A percentile compares a stretch with the other conserved stretches of the same genome.
phyloP scores from a whole-genome alignment of 1,284 basidiomycete species.

The Testicularia cyperi region DNA sequence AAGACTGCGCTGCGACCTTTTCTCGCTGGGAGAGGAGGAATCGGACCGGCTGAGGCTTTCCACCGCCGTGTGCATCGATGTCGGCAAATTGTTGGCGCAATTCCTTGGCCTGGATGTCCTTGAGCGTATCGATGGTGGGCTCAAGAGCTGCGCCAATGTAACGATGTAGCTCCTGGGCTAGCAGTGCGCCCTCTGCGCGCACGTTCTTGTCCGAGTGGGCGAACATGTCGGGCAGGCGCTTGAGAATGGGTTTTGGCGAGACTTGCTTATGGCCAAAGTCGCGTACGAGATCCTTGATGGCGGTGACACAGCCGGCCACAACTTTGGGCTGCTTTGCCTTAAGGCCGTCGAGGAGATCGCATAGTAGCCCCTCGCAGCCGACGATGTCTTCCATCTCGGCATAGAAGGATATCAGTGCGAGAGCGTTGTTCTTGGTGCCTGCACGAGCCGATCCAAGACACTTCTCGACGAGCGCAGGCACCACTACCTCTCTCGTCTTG shows the following conservation, averaged over 20 bases:
- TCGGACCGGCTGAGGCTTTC: constrained; percentile 77
- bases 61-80: constrained; percentile 79
- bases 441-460: constrained; percentile 82
- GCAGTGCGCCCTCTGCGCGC: constrained; percentile 80
- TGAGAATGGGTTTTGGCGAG: constrained; percentile 75
- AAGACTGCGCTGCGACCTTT: constrained; percentile 11
- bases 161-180: constrained; percentile 79
- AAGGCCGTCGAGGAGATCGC: constrained; percentile 79
- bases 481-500: constrained; percentile 72
- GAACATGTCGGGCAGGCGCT: constrained; percentile 87
- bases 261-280: constrained; percentile 78
- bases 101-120: constrained; percentile 97
- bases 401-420: constrained; percentile 84
- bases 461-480: constrained; percentile 92
- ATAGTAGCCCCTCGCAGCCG: constrained; percentile 79
- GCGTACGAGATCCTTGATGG: constrained; percentile 74
- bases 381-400: constrained; percentile 83
- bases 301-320: constrained; percentile 77
- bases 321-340: constrained; percentile 92
- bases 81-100: constrained; percentile 84
- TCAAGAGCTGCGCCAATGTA: constrained; percentile 86
- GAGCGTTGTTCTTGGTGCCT: constrained; percentile 85
- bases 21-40: constrained; percentile 74
- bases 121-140: constrained; percentile 84
- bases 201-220: constrained; percentile 94